A percentile compares a stretch with the other conserved stretches of the same genome.
Conservation (phyloP, 2,329 filamentous ascomycete species). For the Aspergillus hortae region DNA sequence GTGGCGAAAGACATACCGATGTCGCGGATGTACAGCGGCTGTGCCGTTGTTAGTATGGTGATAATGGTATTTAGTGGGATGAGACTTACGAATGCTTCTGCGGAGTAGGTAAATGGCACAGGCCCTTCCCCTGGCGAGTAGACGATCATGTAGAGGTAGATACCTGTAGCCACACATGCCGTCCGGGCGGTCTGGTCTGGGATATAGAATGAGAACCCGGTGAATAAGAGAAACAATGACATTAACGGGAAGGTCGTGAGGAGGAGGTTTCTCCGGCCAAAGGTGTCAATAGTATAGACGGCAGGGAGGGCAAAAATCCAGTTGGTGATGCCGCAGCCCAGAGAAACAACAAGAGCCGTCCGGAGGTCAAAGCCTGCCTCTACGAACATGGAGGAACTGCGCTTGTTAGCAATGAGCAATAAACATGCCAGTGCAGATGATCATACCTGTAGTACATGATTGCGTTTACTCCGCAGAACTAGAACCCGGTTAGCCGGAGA, state of each 20-base stretch:
- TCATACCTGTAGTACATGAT: constrained; percentile 52
- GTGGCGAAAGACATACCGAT: constrained; percentile 63
- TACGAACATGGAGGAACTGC: constrained; percentile 40
- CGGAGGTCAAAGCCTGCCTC: constrained; percentile 40
- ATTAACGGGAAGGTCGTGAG: constrained; percentile 64
- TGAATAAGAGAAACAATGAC: constrained; percentile 51
- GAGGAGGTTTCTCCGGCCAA: constrained; percentile 62
- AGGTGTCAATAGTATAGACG: constrained; percentile 65
- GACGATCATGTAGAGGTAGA: constrained; percentile 43
- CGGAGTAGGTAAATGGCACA: constrained; percentile 65
- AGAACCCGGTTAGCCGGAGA: neutral
- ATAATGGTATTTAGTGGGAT: neutral
- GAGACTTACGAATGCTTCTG: constrained; percentile 51
- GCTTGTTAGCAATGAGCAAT: too few species aligned
- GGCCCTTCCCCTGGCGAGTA: constrained; percentile 59
- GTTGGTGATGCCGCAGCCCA: constrained; percentile 62
- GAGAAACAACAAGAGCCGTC: constrained; percentile 53
- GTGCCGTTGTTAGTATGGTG: neutral
- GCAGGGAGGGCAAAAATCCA: constrained; percentile 63
- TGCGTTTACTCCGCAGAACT: constrained; percentile 50
- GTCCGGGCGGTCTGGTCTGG: constrained; percentile 38
- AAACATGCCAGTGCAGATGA: too few species aligned
- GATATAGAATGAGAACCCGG: constrained; percentile 53
- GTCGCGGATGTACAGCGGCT: constrained; percentile 60
- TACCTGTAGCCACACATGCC: constrained; percentile 41